Conservation (phyloP, 2,329 filamentous ascomycete species). For the Aureobasidium sp. region DNA sequence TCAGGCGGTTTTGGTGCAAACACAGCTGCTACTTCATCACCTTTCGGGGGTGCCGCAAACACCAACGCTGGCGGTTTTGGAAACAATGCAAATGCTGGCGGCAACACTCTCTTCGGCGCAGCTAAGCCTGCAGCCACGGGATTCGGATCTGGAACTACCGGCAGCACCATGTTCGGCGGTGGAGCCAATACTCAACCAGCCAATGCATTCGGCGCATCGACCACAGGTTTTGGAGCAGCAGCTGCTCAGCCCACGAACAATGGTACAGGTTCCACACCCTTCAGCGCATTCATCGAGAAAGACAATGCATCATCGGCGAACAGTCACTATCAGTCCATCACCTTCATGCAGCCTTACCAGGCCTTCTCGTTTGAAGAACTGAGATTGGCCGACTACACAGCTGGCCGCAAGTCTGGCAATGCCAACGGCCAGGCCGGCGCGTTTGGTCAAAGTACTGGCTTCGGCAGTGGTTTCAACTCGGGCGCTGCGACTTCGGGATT, state of each 20-base stretch:
- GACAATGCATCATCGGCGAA: slow-evolving; percentile 52
- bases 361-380: slow-evolving; percentile 76
- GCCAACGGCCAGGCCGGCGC: slow-evolving; percentile 69
- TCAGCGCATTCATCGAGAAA: slow-evolving; percentile 63
- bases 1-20: slow-evolving; percentile 17
- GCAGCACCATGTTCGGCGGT: slow-evolving; percentile 28
- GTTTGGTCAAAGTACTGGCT: slow-evolving; percentile 61
- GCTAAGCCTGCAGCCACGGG: slow-evolving; percentile 41
- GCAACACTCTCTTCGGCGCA: slow-evolving; percentile 21
- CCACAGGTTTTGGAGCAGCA: slow-evolving; percentile 27
- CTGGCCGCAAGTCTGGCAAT: slow-evolving; percentile 77
- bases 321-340: slow-evolving; percentile 67
- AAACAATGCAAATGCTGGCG: slow-evolving; percentile 16
- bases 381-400: slow-evolving; percentile 71
- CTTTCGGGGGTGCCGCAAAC: slow-evolving; percentile 18
- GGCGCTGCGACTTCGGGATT: slow-evolving; percentile 35
- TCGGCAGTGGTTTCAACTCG: slow-evolving; percentile 41
- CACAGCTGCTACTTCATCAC: neutral
- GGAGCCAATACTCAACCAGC: slow-evolving; percentile 26
- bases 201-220: neutral
- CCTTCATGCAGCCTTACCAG: slow-evolving; percentile 70
- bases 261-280: slow-evolving; percentile 59
- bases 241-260: slow-evolving; percentile 45
- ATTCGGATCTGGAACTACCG: slow-evolving; percentile 40
- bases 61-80: slow-evolving; percentile 18